Conservation (phyloP, 176 grass and related monocot species). For the Carex parvula region DNA sequence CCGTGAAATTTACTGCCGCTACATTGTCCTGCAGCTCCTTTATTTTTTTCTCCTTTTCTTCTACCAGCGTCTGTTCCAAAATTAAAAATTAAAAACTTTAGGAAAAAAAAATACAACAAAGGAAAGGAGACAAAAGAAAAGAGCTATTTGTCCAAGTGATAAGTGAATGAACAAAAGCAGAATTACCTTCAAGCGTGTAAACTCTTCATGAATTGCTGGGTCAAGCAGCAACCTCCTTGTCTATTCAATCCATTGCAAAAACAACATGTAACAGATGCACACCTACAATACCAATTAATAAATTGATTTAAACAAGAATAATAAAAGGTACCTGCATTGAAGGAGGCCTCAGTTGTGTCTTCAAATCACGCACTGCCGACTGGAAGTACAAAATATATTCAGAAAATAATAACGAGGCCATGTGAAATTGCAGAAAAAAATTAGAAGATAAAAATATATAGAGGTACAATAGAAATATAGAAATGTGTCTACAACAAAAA, state of each 20-base stretch:
- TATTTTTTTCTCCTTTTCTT: constrained; percentile 99
- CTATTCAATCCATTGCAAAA: constrained; percentile 38
- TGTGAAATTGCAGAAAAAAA: not conserved
- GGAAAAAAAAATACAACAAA: not conserved
- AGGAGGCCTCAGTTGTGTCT: constrained; percentile 90
- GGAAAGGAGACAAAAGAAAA: not conserved
- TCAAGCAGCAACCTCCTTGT: constrained; percentile 96
- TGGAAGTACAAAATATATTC: constrained; percentile 33
- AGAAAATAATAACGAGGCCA: not conserved
- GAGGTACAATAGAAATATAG: not conserved
- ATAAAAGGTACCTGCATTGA: constrained; percentile 80
- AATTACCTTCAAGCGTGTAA: constrained; percentile 82
- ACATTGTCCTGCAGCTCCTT: constrained; percentile 99
- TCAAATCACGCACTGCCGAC: constrained; percentile 96
- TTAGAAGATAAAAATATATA: not conserved
- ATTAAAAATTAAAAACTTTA: constrained; percentile 10
- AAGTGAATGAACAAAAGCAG: not conserved
- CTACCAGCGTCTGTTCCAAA: constrained; percentile 60
- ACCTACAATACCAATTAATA: constrained; percentile 5
- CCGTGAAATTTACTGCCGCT: constrained; percentile 94
- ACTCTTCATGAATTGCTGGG: constrained; percentile 98
- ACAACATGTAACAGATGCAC: not conserved
- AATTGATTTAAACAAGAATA: constrained; percentile 17
- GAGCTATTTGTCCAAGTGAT: not conserved
- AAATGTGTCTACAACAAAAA: not conserved